Evolutionary conservation across 768 basidiomycete genomes (phyloP), one percentile per base, ranked within the genome.

Genomic region (Suillus hirtellus): DNA sequence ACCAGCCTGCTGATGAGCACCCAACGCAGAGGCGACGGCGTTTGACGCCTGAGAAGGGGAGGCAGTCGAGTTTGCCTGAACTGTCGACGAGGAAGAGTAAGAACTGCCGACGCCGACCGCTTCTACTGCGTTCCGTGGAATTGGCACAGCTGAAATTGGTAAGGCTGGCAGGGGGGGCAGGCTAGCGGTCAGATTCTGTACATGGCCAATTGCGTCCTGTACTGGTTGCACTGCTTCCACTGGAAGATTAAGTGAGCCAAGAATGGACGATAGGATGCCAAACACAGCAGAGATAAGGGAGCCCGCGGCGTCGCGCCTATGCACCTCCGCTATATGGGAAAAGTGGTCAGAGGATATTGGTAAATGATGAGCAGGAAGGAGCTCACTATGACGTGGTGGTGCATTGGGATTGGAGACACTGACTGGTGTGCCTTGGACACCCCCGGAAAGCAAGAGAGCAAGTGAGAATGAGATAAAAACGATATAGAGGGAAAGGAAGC

Each of bases 381-480:
- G 11, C 52, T 53, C 2, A 53, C 52, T 11, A n/a, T 53, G 52
- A n/a, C 52, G 52, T n/a, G 19, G 34, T n/a, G 52, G 6, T 12
- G 34, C 34, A 34, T 53, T n/a, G 1, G 17, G 19, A 35, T n/a
- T 35, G 52, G 52, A 53, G 52, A 34, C 64, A 44, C 40, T 43
- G n/a, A 58, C 47, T 0, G 72, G 72, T 21, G 65, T 66, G 42
- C 56, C 73, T 14, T 63, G 61, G 31, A 66, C 72, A 21, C 60
- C 63, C 21, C 66, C 62, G 0, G 63, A 59, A 61, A 68, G 19
- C 34, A 66, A 65, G n/a, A 61, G 61, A 38, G 62, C 64, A 15
- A 73, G 61, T 0, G 64, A 64, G 58, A 75, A 59, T 54, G 71
- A 64, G 60, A 62, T 64, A 24, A 70, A 42, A 7, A 35, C 11